Evolutionary conservation across 176 grass and related monocot genomes (phyloP).

Genomic region (Tillandsia fasciculata): DNA sequence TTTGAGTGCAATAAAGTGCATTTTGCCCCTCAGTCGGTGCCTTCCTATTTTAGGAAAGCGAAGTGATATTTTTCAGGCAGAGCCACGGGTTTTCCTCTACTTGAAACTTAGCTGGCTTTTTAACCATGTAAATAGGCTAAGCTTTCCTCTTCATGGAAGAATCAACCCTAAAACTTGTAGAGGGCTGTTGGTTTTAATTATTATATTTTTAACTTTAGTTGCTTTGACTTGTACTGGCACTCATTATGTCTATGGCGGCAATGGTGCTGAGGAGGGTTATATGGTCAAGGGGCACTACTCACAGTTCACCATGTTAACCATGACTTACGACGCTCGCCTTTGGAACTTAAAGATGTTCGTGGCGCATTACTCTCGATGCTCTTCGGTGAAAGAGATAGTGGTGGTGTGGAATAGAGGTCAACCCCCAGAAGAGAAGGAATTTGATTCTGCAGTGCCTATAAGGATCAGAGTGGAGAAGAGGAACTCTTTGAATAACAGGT

Average conservation of each 20-base stretch:
- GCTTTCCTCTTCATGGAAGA: conserved; percentile 39
- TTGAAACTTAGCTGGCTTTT: conserved; percentile 37
- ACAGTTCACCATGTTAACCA: conserved; percentile 85
- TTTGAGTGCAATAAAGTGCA: conserved; percentile 54
- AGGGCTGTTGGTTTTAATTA: conserved; percentile 24
- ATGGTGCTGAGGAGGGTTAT: conserved; percentile 59
- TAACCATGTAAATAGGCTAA: conserved; percentile 31
- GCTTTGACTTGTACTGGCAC: conserved; percentile 68
- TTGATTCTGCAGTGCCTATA: conserved; percentile 58
- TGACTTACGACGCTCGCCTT: conserved; percentile 78
- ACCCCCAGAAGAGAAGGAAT: conserved; percentile 32
- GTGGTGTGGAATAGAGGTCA: conserved; percentile 85
- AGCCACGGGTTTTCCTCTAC: conserved; percentile 23
- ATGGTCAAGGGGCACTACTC: conserved; percentile 52
- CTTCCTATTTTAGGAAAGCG: conserved; percentile 46
- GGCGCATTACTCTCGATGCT: conserved; percentile 84
- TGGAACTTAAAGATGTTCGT: conserved; percentile 88
- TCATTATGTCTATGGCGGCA: conserved; percentile 55
- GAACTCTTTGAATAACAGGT: conserved; percentile 90
- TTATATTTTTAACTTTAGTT: conserved; percentile 22
- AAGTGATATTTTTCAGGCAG: conserved; percentile 22
- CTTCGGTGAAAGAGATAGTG: conserved; percentile 73
- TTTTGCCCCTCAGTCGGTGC: conserved; percentile 41
- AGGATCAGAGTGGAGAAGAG: conserved; percentile 63
- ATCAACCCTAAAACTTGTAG: conserved; percentile 45